Conservation (phyloP, 75 land plant genomes). For the Selaginella tamariscina region DNA sequence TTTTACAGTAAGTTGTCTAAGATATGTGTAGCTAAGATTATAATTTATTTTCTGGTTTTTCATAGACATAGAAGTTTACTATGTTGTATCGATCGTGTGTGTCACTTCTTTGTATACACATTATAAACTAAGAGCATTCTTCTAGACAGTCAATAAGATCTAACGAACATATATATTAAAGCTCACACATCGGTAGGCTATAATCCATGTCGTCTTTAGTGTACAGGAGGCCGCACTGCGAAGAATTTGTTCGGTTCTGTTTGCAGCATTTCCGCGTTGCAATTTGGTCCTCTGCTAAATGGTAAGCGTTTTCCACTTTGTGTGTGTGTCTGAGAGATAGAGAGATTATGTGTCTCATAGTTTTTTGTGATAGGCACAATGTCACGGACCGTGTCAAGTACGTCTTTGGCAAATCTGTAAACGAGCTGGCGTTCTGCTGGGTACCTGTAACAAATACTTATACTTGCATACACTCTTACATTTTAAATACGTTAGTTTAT, state of each 20-base stretch:
- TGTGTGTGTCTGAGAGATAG: too few species aligned
- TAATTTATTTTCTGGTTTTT: too few species aligned
- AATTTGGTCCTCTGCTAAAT: slow-evolving; percentile 67
- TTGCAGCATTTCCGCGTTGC: slow-evolving; percentile 64
- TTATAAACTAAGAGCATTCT: too few species aligned
- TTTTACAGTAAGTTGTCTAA: slow-evolving; percentile 11
- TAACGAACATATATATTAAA: too few species aligned
- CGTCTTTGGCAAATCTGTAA: slow-evolving; percentile 40
- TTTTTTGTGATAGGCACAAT: slow-evolving; percentile 33
- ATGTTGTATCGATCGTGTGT: too few species aligned
- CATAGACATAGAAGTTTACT: background rate
- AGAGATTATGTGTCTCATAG: too few species aligned
- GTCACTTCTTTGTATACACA: too few species aligned
- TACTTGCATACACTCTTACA: background rate
- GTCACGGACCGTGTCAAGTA: slow-evolving; percentile 36
- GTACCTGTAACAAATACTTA: slow-evolving; percentile 6
- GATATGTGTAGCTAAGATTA: too few species aligned
- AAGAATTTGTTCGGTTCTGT: slow-evolving; percentile 64
- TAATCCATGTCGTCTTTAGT: slow-evolving; percentile 32
- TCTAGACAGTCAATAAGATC: background rate
- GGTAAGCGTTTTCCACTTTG: slow-evolving; percentile 33
- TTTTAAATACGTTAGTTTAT: background rate
- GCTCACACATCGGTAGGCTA: too few species aligned
- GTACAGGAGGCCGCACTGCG: slow-evolving; percentile 58
- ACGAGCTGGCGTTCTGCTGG: slow-evolving; percentile 29